A percentile compares a stretch with the other conserved stretches of the same genome.
Evolutionary conservation across 2,329 filamentous ascomycete genomes (phyloP).

Genomic region (Fusarium lyarnte): DNA sequence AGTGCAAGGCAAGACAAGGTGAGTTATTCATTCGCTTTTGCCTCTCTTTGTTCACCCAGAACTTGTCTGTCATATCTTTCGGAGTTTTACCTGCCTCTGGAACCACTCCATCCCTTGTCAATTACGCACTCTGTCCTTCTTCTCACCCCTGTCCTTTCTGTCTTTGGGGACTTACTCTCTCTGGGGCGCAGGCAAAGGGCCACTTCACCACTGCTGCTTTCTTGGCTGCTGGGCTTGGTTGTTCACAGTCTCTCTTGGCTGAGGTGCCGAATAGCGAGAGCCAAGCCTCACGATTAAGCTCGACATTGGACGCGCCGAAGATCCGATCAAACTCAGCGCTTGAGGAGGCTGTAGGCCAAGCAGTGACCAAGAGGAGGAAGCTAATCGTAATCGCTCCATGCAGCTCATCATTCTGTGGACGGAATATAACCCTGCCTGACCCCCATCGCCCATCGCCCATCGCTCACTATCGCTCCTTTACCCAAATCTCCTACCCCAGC

Average conservation of each 20-base stretch:
- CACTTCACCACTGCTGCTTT: constrained; percentile 14
- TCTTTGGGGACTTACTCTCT: constrained; percentile 1
- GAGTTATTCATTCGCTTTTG: background rate
- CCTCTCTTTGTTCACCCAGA: background rate
- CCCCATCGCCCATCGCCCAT: constrained; percentile 11
- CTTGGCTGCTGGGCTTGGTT: constrained; percentile 3
- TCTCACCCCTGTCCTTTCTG: constrained; percentile 8
- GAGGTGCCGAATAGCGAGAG: constrained; percentile 35
- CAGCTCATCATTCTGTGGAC: constrained; percentile 26
- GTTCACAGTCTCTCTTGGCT: constrained; percentile 29
- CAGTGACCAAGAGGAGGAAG: constrained; percentile 10
- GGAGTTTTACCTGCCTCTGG: constrained; percentile 10
- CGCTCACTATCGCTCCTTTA: constrained; percentile 4
- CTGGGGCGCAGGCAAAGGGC: constrained; percentile 20
- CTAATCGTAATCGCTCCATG: constrained; percentile 27
- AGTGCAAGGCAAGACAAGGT: background rate
- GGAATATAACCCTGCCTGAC: constrained; percentile 37
- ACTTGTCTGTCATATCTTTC: background rate
- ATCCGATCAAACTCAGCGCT: constrained; percentile 37
- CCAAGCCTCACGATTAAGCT: constrained; percentile 30
- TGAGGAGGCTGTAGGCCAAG: constrained; percentile 31
- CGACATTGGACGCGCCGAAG: constrained; percentile 35
- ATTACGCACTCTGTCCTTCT: constrained; percentile 19
- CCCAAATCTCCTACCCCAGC: constrained; percentile 14
- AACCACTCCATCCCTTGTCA: constrained; percentile 22